Percentiles rank a stretch among this genome's conserved stretches.
phyloP scores from a whole-genome alignment of 192 early-diverging fungal species.

The Chytriomyces hyalinus region DNA sequence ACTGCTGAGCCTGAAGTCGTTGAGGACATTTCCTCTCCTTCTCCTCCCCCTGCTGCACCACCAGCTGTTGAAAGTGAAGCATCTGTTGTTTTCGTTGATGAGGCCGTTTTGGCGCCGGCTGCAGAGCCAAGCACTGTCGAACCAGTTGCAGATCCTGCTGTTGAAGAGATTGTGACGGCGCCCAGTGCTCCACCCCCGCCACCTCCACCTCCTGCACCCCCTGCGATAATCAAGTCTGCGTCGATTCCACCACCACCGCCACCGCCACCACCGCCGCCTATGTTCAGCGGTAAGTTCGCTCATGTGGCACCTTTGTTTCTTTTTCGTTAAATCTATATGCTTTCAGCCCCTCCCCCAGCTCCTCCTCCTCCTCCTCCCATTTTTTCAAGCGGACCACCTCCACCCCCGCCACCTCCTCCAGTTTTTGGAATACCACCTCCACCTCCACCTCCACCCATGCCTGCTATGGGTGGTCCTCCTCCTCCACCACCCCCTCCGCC shows the following conservation, averaged over 20 bases:
- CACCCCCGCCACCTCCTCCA: conserved; percentile 46
- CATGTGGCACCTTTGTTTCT: not conserved
- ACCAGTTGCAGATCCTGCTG: conserved; percentile 19
- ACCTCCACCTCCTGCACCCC: conserved; percentile 15
- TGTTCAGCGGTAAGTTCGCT: not conserved
- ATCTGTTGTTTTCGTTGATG: too few relatives aligned
- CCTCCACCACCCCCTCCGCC: conserved; percentile 53
- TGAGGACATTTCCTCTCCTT: not conserved
- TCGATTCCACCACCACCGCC: conserved; percentile 28
- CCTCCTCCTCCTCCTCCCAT: not conserved
- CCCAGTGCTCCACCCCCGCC: conserved; percentile 34
- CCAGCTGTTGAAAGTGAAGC: not conserved
- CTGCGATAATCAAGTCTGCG: not conserved
- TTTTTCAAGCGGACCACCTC: conserved; percentile 19
- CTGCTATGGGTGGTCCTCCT: conserved; percentile 17
- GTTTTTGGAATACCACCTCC: conserved; percentile 19
- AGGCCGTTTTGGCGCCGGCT: not conserved
- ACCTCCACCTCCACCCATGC: conserved; percentile 20
- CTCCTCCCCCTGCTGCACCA: not conserved
- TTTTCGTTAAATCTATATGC: not conserved
- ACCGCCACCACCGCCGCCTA: conserved; percentile 25
- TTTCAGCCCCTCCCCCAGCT: conserved; percentile 10
- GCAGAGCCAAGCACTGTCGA: conserved; percentile 21
- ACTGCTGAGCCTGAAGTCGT: not conserved
- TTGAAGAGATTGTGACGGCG: not conserved